Evolutionary conservation across 176 grass and related monocot species (phyloP), one percentile per base, ranked within the genome.

Genomic region (Phyllostachys edulis): DNA sequence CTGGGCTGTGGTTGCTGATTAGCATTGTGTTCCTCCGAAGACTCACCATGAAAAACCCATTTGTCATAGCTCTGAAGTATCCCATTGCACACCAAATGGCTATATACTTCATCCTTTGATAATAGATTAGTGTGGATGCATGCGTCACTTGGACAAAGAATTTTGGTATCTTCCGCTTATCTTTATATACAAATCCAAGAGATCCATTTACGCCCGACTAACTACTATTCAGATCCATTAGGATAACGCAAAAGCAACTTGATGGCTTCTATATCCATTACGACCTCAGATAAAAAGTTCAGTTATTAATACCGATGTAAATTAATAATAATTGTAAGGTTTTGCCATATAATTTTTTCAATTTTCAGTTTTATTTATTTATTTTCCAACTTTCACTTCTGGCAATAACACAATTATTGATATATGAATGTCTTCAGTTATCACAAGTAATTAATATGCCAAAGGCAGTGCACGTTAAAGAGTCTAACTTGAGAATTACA

Each of bases 181-280:
- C n/a, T 79, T 79, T 66, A 34, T 49, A 79, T 64, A 26, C 77
- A 66, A 50, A 79, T 79, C 51, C 42, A 32, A 79, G 26, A 79
- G 50, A 79, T 50, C 61, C 26, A n/a, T 79, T 42, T 79, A 79
- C 26, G 18, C 77, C 77, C 18, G 61, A n/a, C 77, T 34, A 66
- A 49, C 16, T 65, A 49, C 0, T 27, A 17, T 32, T 6, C 50
- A 47, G 61, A 11, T 49, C 44, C 77, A 50, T 44, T 64, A 63
- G 57, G 55, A 59, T 44, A 77, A 42, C 13, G 12, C 75, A 62
- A 40, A 77, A 77, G 75, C 11, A 61, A 5, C 75, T 77, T 77
- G 75, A 40, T 62, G 37, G 26, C 21, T 77, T 77, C 13, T 77
- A 41, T 1, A 77, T 77, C 37, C 55, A 77, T 77, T 61, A 5